Percentiles rank a stretch among this genome's conserved stretches.
These are phyloP conservation scores for Cudoniella acicularis DNA, from an alignment of 495 filamentous ascomycete genomes.

Conservation along the genomic window DNA sequence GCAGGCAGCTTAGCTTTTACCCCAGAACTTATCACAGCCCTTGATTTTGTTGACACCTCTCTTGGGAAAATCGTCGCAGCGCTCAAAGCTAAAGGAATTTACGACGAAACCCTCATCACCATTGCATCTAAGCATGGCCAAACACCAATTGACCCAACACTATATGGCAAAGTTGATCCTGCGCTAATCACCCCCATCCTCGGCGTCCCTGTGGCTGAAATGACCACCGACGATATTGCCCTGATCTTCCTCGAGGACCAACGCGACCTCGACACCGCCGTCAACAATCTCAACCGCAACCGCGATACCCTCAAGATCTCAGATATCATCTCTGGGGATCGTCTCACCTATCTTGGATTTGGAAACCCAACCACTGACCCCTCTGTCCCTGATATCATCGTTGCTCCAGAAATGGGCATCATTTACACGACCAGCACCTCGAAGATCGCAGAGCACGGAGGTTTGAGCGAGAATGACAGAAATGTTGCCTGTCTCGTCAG, in stretches of 20 bases:
- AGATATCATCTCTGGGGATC: slow-evolving; percentile 29
- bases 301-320: slow-evolving; percentile 24
- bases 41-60: slow-evolving; percentile 29
- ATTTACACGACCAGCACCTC: slow-evolving; percentile 32
- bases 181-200: slow-evolving; percentile 20
- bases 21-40: slow-evolving; percentile 24
- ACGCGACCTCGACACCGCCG: slow-evolving; percentile 22
- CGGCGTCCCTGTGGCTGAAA: slow-evolving; percentile 24
- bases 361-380: slow-evolving; percentile 31
- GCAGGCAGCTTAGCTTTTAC: slow-evolving; percentile 25
- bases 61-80: slow-evolving; percentile 24
- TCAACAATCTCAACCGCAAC: slow-evolving; percentile 23
- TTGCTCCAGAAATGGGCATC: slow-evolving; percentile 28
- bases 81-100: slow-evolving; percentile 32
- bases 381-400: slow-evolving; percentile 36
- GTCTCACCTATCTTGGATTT: slow-evolving; percentile 27
- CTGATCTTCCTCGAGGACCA: slow-evolving; percentile 32
- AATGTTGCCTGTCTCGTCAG: slow-evolving; percentile 31
- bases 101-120: slow-evolving; percentile 33
- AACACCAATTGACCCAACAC: slow-evolving; percentile 31
- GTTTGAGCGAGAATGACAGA: slow-evolving; percentile 31
- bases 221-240: slow-evolving; percentile 32
- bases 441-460: slow-evolving; percentile 38
- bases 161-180: slow-evolving; percentile 27
- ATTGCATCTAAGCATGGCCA: slow-evolving; percentile 38